Evolutionary conservation across 768 basidiomycete genomes (phyloP), one percentile per base, ranked within the genome.

Genomic region (Peribolospora baueri): DNA sequence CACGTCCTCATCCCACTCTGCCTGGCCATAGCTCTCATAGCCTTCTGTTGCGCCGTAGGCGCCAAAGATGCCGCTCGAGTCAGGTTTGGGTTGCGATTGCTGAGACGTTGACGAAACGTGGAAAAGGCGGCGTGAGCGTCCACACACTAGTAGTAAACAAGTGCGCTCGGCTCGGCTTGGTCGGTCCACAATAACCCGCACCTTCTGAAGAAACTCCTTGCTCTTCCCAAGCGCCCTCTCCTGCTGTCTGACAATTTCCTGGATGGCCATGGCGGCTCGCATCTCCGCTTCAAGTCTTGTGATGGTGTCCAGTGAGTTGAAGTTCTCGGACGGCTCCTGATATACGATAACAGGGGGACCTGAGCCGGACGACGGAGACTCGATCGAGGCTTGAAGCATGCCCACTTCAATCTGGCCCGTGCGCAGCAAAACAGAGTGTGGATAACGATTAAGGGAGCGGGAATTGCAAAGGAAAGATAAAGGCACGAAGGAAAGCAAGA

Each of bases 181-280:
- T 25, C 25, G 25, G 25, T 25, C 25, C 25, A 25, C 25, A 25
- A 25, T 25, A 25, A 25, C 25, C 25, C 69, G 50, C 41, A 80
- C 82, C 76, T 85, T 87, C 41, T 62, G 70, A 61, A 86, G 63
- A 58, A 77, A 86, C 49, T 85, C 84, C 61, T 72, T 80, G 65
- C 78, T 80, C 63, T 73, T 70, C 46, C 72, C 48, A 3, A 57
- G 46, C 47, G 6, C 5, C 43, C 54, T 53, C 25, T 8, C 8
- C 10, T 53, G 46, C 3, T 47, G n/a, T 39, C 11, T 48, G 3
- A 39, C 46, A 7, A 55, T 56, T 7, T 68, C 70, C 58, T 76
- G 74, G 10, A 76, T 71, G 58, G 79, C 76, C 52, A 70, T 66
- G n/a, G 75, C 71, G 5, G 56, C 56, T 4, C 57, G 46, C 2